These are phyloP conservation scores for Nemophila menziesii DNA, from an alignment of 257 asterid genomes.

Conservation along the genomic window DNA sequence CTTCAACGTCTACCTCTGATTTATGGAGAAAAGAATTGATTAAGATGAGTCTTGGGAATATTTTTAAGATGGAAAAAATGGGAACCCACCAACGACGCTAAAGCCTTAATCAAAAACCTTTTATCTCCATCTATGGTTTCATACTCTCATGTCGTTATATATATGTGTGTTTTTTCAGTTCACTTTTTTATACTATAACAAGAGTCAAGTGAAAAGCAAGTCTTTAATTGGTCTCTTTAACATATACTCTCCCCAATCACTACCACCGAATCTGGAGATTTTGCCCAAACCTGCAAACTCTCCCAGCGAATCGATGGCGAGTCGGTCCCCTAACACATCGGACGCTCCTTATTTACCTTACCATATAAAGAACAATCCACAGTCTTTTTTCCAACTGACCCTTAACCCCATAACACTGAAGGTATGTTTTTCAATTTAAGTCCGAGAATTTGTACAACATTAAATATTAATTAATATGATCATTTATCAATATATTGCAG, in stretches of 20 bases:
- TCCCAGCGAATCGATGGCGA: constrained; percentile 27
- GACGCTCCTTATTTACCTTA: constrained; percentile 22
- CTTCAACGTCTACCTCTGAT: too few relatives aligned
- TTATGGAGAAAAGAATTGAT: too few relatives aligned
- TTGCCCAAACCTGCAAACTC: constrained; percentile 43
- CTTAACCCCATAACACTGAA: constrained; percentile 52
- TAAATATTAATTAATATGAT: constrained; percentile 1
- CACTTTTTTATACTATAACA: constrained; percentile 32
- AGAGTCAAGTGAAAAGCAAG: constrained; percentile 12
- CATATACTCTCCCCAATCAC: constrained; percentile 11
- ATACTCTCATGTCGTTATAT: constrained; percentile 18
- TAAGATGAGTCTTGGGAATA: constrained; percentile 25
- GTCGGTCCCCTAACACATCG: constrained; percentile 16
- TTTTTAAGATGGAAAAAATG: constrained; percentile 32
- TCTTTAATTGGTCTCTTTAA: constrained; percentile 21
- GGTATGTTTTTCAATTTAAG: too few relatives aligned
- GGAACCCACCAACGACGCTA: constrained; percentile 43
- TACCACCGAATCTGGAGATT: constrained; percentile 21
- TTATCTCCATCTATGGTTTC: constrained; percentile 5
- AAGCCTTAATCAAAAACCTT: constrained; percentile 41
- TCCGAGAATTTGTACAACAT: not conserved
- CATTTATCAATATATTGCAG: constrained; percentile 26
- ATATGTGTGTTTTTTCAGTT: constrained; percentile 35
- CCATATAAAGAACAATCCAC: constrained; percentile 30
- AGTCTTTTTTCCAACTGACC: constrained; percentile 38